A percentile compares a stretch with the other conserved stretches of the same genome.
phyloP scores from a whole-genome alignment of 306 rosid genomes.

The Psophocarpus tetragonolobus region DNA sequence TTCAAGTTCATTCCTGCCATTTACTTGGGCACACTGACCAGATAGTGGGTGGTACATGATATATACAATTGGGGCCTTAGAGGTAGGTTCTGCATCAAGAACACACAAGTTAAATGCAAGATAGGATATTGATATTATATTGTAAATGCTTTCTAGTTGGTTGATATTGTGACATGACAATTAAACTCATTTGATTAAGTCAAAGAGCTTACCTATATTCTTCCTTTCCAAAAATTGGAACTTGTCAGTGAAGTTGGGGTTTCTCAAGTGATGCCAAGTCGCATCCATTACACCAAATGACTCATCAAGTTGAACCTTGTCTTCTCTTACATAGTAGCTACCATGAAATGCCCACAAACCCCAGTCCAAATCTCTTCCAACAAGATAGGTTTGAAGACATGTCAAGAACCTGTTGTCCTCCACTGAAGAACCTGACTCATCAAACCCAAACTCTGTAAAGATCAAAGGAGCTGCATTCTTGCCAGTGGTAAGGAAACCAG shows the following conservation, averaged over 20 bases:
- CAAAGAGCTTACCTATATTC: constrained; percentile 40
- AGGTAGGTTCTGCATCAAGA: constrained; percentile 51
- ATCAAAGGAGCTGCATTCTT: constrained; percentile 46
- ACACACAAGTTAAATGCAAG: neutral
- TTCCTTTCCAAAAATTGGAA: constrained; percentile 48
- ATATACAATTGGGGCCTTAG: constrained; percentile 17
- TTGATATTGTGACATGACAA: neutral
- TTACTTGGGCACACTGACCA: constrained; percentile 48
- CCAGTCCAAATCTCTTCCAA: constrained; percentile 60
- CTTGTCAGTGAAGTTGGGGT: constrained; percentile 38
- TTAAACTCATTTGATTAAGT: neutral
- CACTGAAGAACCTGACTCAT: constrained; percentile 26
- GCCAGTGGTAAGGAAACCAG: constrained; percentile 46
- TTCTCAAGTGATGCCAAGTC: constrained; percentile 41
- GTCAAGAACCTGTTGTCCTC: constrained; percentile 53
- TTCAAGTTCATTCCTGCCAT: constrained; percentile 42
- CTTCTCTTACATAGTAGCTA: constrained; percentile 46
- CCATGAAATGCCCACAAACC: constrained; percentile 64
- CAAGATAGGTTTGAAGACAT: constrained; percentile 59
- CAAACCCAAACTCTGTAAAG: constrained; percentile 55
- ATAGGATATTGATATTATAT: neutral
- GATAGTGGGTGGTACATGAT: constrained; percentile 46
- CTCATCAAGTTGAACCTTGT: constrained; percentile 35
- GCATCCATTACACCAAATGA: constrained; percentile 51
- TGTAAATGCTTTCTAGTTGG: neutral